Evolutionary conservation across 2,329 filamentous ascomycete species (phyloP).

Genomic region (Cyclaneusma minus): DNA sequence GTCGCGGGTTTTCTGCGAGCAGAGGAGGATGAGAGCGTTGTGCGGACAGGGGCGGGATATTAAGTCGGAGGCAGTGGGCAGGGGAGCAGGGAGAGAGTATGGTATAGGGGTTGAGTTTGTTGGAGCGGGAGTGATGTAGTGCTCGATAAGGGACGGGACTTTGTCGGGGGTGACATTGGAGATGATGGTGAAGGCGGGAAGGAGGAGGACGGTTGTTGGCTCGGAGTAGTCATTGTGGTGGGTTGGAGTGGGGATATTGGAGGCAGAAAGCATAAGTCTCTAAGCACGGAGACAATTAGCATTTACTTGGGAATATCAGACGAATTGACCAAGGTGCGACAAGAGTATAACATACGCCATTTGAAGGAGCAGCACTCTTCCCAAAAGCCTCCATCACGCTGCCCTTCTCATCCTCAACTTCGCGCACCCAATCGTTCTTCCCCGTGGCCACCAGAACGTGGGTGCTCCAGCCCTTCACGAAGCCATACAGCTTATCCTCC

Average conservation of each 20-base stretch:
- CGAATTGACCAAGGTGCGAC: constrained; percentile 1
- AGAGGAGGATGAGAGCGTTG: constrained; percentile 76
- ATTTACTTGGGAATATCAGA: neutral
- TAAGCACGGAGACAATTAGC: constrained; percentile 23
- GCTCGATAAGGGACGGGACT: constrained; percentile 54
- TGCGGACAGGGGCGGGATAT: constrained; percentile 59
- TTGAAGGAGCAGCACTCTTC: constrained; percentile 38
- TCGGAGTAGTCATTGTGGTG: constrained; percentile 45
- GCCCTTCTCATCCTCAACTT: constrained; percentile 77
- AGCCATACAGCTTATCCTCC: constrained; percentile 66
- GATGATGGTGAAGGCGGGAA: constrained; percentile 71
- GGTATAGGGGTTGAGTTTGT: constrained; percentile 47
- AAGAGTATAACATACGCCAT: constrained; percentile 40
- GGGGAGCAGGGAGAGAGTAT: constrained; percentile 16
- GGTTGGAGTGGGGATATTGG: constrained; percentile 71
- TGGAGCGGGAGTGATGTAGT: constrained; percentile 54
- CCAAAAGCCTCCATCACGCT: constrained; percentile 67
- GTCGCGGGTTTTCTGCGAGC: constrained; percentile 87
- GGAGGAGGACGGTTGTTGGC: constrained; percentile 66
- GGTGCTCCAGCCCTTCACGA: constrained; percentile 74
- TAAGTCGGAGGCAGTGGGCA: constrained; percentile 24
- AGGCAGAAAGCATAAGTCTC: constrained; percentile 82
- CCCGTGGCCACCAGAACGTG: constrained; percentile 90
- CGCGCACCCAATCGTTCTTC: constrained; percentile 85
- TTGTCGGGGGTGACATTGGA: constrained; percentile 68